phyloP scores from a whole-genome alignment of 1,139 yeast genomes.

The Suhomyces maxii region DNA sequence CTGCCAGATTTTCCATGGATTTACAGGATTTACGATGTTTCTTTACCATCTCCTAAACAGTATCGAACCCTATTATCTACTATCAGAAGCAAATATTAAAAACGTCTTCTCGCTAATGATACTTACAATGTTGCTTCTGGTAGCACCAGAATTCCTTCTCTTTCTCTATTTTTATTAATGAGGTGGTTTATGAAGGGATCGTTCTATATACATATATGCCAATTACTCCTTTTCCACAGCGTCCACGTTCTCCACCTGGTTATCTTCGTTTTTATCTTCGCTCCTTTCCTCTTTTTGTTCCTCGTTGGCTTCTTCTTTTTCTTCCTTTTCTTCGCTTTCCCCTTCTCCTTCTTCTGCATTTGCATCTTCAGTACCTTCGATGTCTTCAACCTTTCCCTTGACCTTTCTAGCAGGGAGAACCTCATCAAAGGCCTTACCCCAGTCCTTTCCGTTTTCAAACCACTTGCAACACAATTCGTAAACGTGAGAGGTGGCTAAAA shows the following conservation, averaged over 20 bases:
- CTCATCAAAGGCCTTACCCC: constrained; percentile 83
- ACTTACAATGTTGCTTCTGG: not conserved
- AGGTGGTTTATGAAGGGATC: not conserved
- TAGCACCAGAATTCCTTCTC: not conserved
- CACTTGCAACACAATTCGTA: constrained; percentile 81
- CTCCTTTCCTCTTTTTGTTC: not conserved
- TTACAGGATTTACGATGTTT: too few relatives aligned
- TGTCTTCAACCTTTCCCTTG: constrained; percentile 16
- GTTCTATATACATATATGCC: too few relatives aligned
- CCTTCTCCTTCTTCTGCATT: constrained; percentile 7
- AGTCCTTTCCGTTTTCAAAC: constrained; percentile 66
- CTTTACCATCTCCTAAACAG: too few relatives aligned
- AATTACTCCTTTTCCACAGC: too few relatives aligned
- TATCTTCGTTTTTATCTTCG: not conserved
- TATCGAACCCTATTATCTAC: too few relatives aligned
- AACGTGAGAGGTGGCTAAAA: constrained; percentile 91
- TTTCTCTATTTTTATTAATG: not conserved
- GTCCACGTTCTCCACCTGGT: not conserved
- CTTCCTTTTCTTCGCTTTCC: constrained; percentile 1
- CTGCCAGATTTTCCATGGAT: too few relatives aligned
- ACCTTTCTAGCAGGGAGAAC: constrained; percentile 83
- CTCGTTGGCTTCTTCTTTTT: not conserved
- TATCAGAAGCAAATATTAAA: too few relatives aligned
- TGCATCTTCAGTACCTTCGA: constrained; percentile 11
- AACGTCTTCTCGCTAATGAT: not conserved